phyloP scores from a whole-genome alignment of 2,329 filamentous ascomycete genomes.

The Balansia obtecta region DNA sequence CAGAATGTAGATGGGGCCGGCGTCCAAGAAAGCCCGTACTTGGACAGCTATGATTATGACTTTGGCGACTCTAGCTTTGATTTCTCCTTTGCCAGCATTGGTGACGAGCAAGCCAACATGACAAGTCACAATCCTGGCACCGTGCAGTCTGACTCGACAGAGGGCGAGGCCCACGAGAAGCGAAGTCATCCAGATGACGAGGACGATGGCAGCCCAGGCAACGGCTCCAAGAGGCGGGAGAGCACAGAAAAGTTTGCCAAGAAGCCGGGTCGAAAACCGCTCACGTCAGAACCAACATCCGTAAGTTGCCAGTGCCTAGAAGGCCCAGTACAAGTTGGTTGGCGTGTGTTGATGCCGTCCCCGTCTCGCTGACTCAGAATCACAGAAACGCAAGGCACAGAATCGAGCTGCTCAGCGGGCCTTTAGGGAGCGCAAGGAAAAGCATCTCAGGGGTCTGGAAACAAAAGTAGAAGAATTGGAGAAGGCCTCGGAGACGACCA shows the following conservation, averaged over 20 bases:
- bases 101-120: slow-evolving; percentile 46
- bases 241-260: slow-evolving; percentile 77
- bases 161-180: slow-evolving; percentile 49
- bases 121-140: slow-evolving; percentile 58
- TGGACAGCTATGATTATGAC: slow-evolving; percentile 66
- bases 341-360: not conserved
- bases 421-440: slow-evolving; percentile 91
- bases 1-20: slow-evolving; percentile 26
- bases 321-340: not conserved
- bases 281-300: slow-evolving; percentile 90
- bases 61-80: slow-evolving; percentile 69
- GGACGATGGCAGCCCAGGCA: slow-evolving; percentile 38
- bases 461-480: slow-evolving; percentile 64
- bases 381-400: slow-evolving; percentile 86
- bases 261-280: slow-evolving; percentile 91
- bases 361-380: slow-evolving; percentile 6
- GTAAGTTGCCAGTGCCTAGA: slow-evolving; percentile 43
- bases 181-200: slow-evolving; percentile 60
- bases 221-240: slow-evolving; percentile 59
- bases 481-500: slow-evolving; percentile 71
- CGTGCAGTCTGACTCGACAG: slow-evolving; percentile 45
- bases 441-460: slow-evolving; percentile 76
- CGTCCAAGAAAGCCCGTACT: slow-evolving; percentile 65
- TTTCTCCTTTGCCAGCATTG: slow-evolving; percentile 37
- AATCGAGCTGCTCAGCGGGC: slow-evolving; percentile 87